These are phyloP conservation scores for Trichomonascus vanleenenianus DNA, from an alignment of 805 yeast genomes.

Conservation along the genomic window DNA sequence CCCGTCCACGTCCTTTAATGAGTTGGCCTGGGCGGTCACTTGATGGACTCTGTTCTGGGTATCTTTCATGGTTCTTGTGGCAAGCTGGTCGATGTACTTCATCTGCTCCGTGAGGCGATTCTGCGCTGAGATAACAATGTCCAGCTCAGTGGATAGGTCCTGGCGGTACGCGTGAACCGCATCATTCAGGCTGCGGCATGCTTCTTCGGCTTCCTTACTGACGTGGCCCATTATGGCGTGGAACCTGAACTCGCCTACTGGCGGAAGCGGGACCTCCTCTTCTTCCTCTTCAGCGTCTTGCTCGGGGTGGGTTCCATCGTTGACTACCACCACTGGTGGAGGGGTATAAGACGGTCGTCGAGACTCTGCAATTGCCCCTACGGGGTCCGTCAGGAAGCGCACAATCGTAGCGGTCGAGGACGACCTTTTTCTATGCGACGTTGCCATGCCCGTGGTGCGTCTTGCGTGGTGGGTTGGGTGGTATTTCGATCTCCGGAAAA, in stretches of 20 bases:
- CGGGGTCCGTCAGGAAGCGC: no score
- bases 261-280: conserved; percentile 1
- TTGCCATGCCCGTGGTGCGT: no score
- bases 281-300: not conserved
- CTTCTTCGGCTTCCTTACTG: not conserved
- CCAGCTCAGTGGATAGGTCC: conserved; percentile 15
- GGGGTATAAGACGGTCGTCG: no score
- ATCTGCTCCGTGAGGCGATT: conserved; percentile 11
- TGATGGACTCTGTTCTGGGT: conserved; percentile 9
- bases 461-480: no score
- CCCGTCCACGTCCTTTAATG: conserved; percentile 5
- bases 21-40: conserved; percentile 1
- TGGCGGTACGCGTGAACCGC: conserved; percentile 12
- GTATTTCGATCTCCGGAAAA: no score
- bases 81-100: conserved; percentile 14
- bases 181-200: conserved; percentile 7
- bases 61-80: conserved; percentile 6
- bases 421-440: no score
- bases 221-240: conserved; percentile 9
- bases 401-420: no score
- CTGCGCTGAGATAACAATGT: conserved; percentile 12
- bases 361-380: no score
- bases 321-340: not conserved
- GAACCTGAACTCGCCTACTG: conserved; percentile 5
- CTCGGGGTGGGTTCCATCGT: not conserved